phyloP scores from a whole-genome alignment of 768 basidiomycete genomes.

The Termitomyces sp. region DNA sequence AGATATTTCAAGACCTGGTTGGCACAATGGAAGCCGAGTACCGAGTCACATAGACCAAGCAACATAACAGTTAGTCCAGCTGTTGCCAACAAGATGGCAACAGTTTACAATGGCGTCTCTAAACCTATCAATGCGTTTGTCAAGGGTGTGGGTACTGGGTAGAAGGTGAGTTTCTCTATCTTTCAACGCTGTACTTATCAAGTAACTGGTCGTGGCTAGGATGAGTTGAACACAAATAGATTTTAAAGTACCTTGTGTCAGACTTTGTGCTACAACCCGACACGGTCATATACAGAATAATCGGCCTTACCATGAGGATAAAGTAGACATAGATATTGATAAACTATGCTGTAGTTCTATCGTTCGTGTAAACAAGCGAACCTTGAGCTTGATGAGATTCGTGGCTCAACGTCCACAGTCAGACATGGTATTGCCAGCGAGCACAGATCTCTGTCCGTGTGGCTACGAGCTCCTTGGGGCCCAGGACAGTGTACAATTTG shows the following conservation, averaged over 20 bases:
- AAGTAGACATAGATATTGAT: background rate
- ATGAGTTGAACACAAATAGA: background rate
- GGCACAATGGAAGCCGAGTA: slow-evolving; percentile 29
- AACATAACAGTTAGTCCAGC: background rate
- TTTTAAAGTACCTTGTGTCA: background rate
- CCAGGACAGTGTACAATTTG: background rate
- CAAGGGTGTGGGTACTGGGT: slow-evolving; percentile 20
- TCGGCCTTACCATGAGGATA: background rate
- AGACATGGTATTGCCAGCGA: background rate
- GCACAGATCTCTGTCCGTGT: too few relatives aligned
- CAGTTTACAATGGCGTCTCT: background rate
- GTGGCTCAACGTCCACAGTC: background rate
- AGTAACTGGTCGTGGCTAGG: background rate
- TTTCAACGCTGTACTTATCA: background rate
- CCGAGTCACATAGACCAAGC: background rate
- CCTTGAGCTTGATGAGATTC: background rate
- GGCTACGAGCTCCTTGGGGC: background rate
- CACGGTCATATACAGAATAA: background rate
- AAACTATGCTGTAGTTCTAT: background rate
- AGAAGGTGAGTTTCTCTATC: background rate
- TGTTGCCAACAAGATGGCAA: background rate
- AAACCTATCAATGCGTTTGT: slow-evolving; percentile 33
- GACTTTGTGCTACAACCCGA: background rate
- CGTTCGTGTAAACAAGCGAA: background rate
- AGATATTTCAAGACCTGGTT: slow-evolving; percentile 54